These are phyloP conservation scores for Kodamaea restingae DNA, from an alignment of 805 yeast genomes.

Conservation along the genomic window DNA sequence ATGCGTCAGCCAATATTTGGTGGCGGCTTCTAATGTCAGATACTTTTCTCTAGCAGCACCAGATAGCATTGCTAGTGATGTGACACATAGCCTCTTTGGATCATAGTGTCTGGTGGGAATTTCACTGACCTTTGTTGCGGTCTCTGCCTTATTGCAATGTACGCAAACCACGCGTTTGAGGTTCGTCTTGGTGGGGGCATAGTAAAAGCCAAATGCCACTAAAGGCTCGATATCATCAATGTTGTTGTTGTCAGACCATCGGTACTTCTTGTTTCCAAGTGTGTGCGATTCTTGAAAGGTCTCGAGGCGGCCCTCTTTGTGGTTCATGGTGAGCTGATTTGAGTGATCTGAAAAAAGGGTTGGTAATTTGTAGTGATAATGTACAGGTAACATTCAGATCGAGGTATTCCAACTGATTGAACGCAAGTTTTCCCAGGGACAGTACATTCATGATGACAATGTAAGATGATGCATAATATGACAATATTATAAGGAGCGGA, in stretches of 20 bases:
- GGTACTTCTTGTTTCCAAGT: conserved; percentile 19
- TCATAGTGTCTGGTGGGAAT: conserved; percentile 10
- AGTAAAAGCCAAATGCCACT: conserved; percentile 61
- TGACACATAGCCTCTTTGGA: conserved; percentile 9
- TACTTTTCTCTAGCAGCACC: conserved; percentile 9
- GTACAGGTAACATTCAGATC: no score
- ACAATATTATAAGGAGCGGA: no score
- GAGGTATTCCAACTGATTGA: no score
- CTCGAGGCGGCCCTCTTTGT: conserved; percentile 16
- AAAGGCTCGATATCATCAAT: conserved; percentile 26
- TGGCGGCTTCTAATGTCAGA: conserved; percentile 3
- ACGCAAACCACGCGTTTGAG: conserved; percentile 55
- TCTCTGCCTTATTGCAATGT: conserved; percentile 35
- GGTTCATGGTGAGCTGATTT: conserved; percentile 10
- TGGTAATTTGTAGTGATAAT: neutral
- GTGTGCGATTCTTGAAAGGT: conserved; percentile 17
- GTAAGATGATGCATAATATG: no score
- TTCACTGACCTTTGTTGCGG: conserved; percentile 5
- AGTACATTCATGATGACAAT: no score
- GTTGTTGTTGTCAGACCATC: conserved; percentile 22
- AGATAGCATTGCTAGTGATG: conserved; percentile 11
- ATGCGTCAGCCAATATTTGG: conserved; percentile 10
- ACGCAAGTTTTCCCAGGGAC: no score
- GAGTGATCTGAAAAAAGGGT: neutral
- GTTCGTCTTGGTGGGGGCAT: conserved; percentile 44